These are phyloP conservation scores for Pseudoneurospora amorphoporcata DNA, from an alignment of 495 filamentous ascomycete species.

Conservation along the genomic window DNA sequence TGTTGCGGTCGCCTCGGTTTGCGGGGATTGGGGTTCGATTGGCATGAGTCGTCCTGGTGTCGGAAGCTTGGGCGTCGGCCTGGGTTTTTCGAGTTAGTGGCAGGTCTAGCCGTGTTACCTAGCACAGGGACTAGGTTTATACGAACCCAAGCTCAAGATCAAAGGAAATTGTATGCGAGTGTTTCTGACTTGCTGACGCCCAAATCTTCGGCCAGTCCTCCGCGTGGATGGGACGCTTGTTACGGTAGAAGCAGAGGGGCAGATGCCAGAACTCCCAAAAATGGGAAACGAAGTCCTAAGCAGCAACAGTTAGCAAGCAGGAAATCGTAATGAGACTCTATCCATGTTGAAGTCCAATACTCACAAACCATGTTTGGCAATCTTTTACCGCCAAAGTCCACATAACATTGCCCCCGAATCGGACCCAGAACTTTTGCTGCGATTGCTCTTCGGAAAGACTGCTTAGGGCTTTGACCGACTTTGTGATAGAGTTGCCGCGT, in stretches of 20 bases:
- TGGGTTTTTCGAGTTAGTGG: not conserved
- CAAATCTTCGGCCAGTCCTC: conserved; percentile 22
- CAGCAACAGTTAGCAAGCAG: not conserved
- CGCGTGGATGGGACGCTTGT: conserved; percentile 9
- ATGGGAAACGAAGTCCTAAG: conserved; percentile 21
- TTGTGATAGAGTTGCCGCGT: conserved; percentile 8
- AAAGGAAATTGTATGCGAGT: not conserved
- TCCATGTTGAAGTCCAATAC: not conserved
- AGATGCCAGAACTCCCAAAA: conserved; percentile 29
- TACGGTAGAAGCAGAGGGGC: conserved; percentile 13
- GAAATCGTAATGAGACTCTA: not conserved
- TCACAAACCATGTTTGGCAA: conserved; percentile 31
- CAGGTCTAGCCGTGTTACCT: not conserved
- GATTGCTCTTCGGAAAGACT: not conserved
- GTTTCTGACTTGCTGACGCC: not conserved
- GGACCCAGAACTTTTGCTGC: not conserved
- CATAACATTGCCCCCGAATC: conserved; percentile 1
- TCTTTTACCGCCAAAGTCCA: conserved; percentile 16
- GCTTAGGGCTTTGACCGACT: not conserved
- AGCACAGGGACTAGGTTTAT: not conserved
- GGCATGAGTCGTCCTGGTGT: not conserved
- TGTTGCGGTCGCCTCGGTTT: not conserved
- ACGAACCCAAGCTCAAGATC: not conserved
- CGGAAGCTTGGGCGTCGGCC: not conserved
- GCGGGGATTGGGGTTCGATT: not conserved